phyloP scores from a whole-genome alignment of 192 early-diverging fungal species.

The Backusella circina region DNA sequence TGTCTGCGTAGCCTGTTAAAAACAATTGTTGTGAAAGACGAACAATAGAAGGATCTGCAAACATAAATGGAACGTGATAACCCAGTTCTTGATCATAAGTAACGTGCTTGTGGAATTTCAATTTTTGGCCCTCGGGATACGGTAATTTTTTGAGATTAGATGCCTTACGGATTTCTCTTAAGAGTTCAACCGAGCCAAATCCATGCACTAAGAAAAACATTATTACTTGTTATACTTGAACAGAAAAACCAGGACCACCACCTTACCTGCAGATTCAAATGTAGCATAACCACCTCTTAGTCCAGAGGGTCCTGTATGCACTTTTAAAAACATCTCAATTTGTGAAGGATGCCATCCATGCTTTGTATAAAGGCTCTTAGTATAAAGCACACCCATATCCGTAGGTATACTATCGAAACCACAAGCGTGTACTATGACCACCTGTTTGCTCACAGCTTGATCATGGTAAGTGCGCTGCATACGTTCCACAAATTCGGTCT shows the following conservation, averaged over 20 bases:
- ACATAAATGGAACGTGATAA: slow-evolving; percentile 50
- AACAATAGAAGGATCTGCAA: slow-evolving; percentile 49
- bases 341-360: slow-evolving; percentile 38
- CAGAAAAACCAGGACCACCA: background rate
- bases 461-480: slow-evolving; percentile 55
- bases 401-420: slow-evolving; percentile 58
- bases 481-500: slow-evolving; percentile 64
- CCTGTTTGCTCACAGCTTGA: slow-evolving; percentile 41
- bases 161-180: slow-evolving; percentile 41
- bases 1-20: slow-evolving; percentile 39
- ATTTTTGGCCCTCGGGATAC: slow-evolving; percentile 40
- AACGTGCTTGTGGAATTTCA: slow-evolving; percentile 40
- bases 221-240: background rate
- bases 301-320: slow-evolving; percentile 46
- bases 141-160: slow-evolving; percentile 41
- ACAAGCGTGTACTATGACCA: slow-evolving; percentile 61
- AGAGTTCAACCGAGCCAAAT: slow-evolving; percentile 36
- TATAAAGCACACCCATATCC: slow-evolving; percentile 60
- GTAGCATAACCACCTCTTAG: slow-evolving; percentile 57
- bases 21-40: slow-evolving; percentile 53
- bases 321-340: slow-evolving; percentile 60
- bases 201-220: slow-evolving; percentile 36
- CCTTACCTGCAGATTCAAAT: slow-evolving; percentile 55
- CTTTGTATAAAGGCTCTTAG: slow-evolving; percentile 46
- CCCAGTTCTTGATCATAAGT: slow-evolving; percentile 46